A percentile compares a stretch with the other conserved stretches of the same genome.
phyloP scores from a whole-genome alignment of 331 rosid genomes.

The Quercus lobata region DNA sequence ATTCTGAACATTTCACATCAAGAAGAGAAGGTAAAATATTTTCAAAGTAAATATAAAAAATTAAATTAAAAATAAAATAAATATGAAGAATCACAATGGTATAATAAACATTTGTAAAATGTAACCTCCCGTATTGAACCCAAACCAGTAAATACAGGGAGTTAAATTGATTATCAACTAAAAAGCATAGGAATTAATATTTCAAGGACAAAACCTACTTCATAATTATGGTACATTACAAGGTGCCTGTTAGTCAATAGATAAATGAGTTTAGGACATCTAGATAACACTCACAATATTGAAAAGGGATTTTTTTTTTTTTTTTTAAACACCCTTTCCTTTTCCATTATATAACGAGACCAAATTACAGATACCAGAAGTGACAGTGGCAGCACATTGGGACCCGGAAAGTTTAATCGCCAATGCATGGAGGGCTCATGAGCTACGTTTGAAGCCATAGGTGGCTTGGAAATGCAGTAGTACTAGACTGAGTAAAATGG shows the following conservation, averaged over 20 bases:
- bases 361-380: too few species aligned
- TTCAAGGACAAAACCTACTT: background rate
- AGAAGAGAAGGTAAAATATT: background rate
- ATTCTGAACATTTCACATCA: constrained; percentile 10
- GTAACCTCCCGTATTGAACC: background rate
- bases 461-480: too few species aligned
- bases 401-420: too few species aligned
- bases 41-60: background rate
- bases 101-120: background rate
- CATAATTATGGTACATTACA: background rate
- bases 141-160: background rate
- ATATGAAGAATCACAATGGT: background rate
- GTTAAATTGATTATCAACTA: background rate
- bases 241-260: background rate
- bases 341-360: too few species aligned
- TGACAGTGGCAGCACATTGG: too few species aligned
- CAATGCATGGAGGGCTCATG: too few species aligned
- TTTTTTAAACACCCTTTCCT: background rate
- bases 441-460: too few species aligned
- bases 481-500: too few species aligned
- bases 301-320: background rate
- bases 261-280: background rate
- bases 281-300: background rate
- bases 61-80: background rate
- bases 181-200: background rate